Evolutionary conservation across 805 yeast species (phyloP).

Genomic region (Wickerhamomyces canadensis): DNA sequence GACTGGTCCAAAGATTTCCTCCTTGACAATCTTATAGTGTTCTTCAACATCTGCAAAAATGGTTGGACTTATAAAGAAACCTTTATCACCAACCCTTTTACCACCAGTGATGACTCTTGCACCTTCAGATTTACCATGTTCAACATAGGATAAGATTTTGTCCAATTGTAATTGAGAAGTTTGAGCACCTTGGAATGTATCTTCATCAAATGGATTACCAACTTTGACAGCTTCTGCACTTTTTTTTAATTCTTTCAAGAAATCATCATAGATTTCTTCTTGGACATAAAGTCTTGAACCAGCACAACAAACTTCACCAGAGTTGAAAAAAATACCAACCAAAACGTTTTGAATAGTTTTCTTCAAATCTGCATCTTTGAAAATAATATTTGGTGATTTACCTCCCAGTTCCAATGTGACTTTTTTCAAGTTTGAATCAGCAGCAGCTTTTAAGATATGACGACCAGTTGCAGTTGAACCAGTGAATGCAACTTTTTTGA

Average conservation of each 20-base stretch:
- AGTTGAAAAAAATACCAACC: conserved; percentile 74
- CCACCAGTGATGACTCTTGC: conserved; percentile 77
- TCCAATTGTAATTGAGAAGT: conserved; percentile 59
- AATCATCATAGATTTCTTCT: conserved; percentile 59
- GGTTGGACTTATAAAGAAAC: conserved; percentile 73
- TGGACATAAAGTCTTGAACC: conserved; percentile 83
- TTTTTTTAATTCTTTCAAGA: conserved; percentile 48
- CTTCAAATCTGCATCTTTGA: conserved; percentile 64
- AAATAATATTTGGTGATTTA: conserved; percentile 78
- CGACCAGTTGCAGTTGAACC: conserved; percentile 87
- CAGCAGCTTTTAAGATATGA: conserved; percentile 63
- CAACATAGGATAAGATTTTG: conserved; percentile 56
- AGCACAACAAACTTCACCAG: conserved; percentile 90
- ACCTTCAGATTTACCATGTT: conserved; percentile 58
- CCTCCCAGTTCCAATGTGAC: conserved; percentile 82
- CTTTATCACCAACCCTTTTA: conserved; percentile 60
- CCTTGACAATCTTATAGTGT: conserved; percentile 68
- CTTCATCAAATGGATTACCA: conserved; percentile 72
- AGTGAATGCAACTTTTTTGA: conserved; percentile 87
- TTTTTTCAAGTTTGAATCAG: conserved; percentile 67
- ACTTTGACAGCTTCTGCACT: conserved; percentile 47
- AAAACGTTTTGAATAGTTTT: conserved; percentile 60
- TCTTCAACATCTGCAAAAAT: conserved; percentile 74
- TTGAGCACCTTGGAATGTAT: conserved; percentile 66
- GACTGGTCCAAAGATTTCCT: conserved; percentile 89